A percentile compares a stretch with the other conserved stretches of the same genome.
Evolutionary conservation across 495 filamentous ascomycete species (phyloP).

Genomic region (Oleoguttula mirabilis): DNA sequence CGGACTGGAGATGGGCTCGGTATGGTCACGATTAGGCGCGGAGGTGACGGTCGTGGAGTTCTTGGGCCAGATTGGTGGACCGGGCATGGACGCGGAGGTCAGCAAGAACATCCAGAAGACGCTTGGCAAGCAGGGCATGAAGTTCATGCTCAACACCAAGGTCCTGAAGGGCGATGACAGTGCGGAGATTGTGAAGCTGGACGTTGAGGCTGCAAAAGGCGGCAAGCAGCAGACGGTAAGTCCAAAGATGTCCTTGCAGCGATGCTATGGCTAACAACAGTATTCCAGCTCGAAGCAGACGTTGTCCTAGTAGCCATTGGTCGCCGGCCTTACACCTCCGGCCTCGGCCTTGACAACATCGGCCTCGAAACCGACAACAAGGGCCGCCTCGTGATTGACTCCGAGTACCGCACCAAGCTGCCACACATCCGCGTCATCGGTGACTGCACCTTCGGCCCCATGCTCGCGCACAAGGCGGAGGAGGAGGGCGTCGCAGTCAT

Average conservation of each 20-base stretch:
- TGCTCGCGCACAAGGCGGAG: constrained; percentile 99
- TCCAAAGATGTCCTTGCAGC: background rate
- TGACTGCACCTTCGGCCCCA: constrained; percentile 94
- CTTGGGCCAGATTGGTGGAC: constrained; percentile 88
- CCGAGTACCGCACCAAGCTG: constrained; percentile 81
- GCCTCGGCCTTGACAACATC: constrained; percentile 84
- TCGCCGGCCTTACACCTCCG: constrained; percentile 83
- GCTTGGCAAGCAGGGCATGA: constrained; percentile 91
- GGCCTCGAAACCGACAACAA: constrained; percentile 89
- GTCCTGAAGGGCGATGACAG: constrained; percentile 73
- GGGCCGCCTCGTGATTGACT: constrained; percentile 90
- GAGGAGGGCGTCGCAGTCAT: constrained; percentile 91
- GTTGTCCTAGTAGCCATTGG: constrained; percentile 96
- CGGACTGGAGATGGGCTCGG: constrained; percentile 95
- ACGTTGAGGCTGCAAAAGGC: constrained; percentile 86
- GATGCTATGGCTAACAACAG: constrained; percentile 1
- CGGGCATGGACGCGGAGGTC: constrained; percentile 93
- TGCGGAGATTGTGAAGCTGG: constrained; percentile 61
- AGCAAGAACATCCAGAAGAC: constrained; percentile 87
- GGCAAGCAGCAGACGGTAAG: constrained; percentile 83
- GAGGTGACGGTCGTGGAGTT: constrained; percentile 97
- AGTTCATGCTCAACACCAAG: constrained; percentile 96
- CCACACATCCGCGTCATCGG: constrained; percentile 95
- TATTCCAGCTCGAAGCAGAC: constrained; percentile 69
- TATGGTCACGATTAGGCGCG: constrained; percentile 86